Evolutionary conservation across 1,284 basidiomycete species (phyloP), one percentile per base, ranked within the genome.

Genomic region (Ganoderma boninense): DNA sequence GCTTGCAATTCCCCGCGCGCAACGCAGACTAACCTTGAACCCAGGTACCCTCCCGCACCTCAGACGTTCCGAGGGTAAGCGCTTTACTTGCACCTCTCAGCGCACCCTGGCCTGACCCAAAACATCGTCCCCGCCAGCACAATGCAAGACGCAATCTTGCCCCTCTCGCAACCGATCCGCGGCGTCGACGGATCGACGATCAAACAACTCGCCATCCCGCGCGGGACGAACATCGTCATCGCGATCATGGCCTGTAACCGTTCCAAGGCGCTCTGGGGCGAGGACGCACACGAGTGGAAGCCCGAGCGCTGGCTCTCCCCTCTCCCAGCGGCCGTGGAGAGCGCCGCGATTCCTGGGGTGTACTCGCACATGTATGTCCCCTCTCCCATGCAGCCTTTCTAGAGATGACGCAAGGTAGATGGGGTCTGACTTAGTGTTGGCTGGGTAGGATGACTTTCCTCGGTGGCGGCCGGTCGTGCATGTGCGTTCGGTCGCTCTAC

Each of bases 231-330:
- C 1, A 71, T 90, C 0, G 69, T 84, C 23, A 79, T 90, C 44
- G 86, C 87, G 0, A 86, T 90, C n/a, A 69, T 83, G 10, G 77
- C 81, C 0, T 73, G 88, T 60, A 89, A 91, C 74, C 74, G 82
- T 6, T 77, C 80, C 42, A 83, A 82, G 70, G 77, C 81, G 4
- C 77, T 89, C 6, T 91, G 89, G 89, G 89, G 89, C 5, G 81
- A 84, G 44, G 89, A 90, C 75, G 84, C 87, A 7, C 69, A 72
- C 26, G 84, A 88, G 67, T 90, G 86, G 80, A 86, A 79, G 84
- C 79, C 79, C 2, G 78, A 80, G 65, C 75, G 79, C 14, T 80
- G 79, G 79, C 72, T 80, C 10, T 66, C 69, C 8, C 72, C 75
- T 14, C 66, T 76, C 1, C 77, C 77, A 1, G 63, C 59, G 2